These are phyloP conservation scores for Russula vinacea DNA, from an alignment of 768 basidiomycete genomes.

Conservation along the genomic window DNA sequence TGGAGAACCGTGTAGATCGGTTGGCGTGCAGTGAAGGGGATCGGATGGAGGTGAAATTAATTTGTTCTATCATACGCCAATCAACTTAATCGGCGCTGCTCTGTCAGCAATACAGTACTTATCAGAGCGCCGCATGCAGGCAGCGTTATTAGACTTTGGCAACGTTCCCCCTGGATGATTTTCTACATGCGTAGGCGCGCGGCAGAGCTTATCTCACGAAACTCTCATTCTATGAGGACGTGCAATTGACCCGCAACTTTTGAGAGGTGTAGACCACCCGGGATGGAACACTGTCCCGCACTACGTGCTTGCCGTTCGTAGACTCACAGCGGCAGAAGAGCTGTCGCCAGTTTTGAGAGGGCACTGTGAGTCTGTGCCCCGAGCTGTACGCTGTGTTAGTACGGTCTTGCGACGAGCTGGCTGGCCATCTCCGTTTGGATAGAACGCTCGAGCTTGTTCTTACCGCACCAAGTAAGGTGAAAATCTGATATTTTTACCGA, in stretches of 20 bases:
- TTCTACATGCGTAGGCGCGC: slow-evolving; percentile 1
- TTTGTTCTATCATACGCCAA: not conserved
- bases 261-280: not conserved
- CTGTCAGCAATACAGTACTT: slow-evolving; percentile 10
- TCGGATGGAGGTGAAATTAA: not conserved
- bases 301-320: not conserved
- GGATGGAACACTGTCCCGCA: not conserved
- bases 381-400: not conserved
- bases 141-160: slow-evolving; percentile 10
- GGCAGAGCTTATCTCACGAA: slow-evolving; percentile 13
- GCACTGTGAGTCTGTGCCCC: not conserved
- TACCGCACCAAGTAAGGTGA: slow-evolving; percentile 16
- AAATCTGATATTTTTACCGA: slow-evolving; percentile 19
- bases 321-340: not conserved
- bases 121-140: slow-evolving; percentile 13
- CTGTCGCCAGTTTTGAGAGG: not conserved
- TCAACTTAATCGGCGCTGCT: not conserved
- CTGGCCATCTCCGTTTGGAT: slow-evolving; percentile 19
- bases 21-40: not conserved
- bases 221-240: not conserved
- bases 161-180: not conserved
- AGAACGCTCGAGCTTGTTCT: slow-evolving; percentile 15
- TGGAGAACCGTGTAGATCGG: slow-evolving; percentile 21
- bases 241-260: not conserved
- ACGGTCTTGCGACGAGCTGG: not conserved